These are phyloP conservation scores for Naegleria gruberi DNA, from an alignment of 208 protist species.

Conservation along the genomic window DNA sequence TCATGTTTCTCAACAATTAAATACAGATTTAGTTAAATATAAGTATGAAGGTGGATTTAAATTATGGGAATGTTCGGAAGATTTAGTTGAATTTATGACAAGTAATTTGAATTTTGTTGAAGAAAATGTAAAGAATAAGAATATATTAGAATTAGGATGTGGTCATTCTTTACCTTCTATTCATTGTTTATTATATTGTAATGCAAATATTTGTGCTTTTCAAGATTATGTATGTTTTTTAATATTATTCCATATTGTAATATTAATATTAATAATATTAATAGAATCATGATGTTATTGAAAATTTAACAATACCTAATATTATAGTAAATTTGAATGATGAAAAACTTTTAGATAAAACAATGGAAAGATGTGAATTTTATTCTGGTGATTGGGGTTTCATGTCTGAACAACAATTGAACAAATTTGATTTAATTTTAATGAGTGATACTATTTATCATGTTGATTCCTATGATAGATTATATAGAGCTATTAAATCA, in stretches of 20 bases:
- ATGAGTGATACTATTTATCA: not conserved
- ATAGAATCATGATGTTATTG: not conserved
- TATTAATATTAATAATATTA: too few species aligned
- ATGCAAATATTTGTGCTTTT: not conserved
- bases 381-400: not conserved
- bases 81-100: not conserved
- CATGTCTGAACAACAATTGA: not conserved
- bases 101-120: not conserved
- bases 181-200: not conserved
- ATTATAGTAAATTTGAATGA: not conserved
- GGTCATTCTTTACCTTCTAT: not conserved
- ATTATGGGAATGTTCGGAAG: slow-evolving; percentile 2
- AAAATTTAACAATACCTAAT: not conserved
- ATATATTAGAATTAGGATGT: not conserved
- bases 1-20: not conserved
- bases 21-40: not conserved
- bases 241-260: too few species aligned
- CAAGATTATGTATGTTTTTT: slow-evolving; percentile 4
- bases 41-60: slow-evolving; percentile 5
- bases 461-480: not conserved
- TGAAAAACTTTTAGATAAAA: not conserved
- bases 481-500: not conserved
- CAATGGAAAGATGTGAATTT: not conserved
- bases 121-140: not conserved
- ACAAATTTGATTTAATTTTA: not conserved